Conservation (phyloP, 306 rosid genomes). For the Coriaria nepalensis region DNA sequence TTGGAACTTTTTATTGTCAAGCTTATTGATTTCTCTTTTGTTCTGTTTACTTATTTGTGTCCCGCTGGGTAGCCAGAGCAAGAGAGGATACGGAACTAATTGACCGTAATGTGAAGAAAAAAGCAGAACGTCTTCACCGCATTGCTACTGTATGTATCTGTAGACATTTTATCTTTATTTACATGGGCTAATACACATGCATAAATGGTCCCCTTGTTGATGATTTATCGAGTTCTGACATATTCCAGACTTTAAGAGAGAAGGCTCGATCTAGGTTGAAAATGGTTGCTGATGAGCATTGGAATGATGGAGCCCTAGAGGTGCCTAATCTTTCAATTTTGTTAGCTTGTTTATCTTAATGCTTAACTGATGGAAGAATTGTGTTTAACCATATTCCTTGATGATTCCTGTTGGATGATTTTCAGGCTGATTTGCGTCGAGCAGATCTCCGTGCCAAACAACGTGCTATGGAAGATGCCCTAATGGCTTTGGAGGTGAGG, state of each 20-base stretch:
- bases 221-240: conserved; percentile 4
- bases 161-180: conserved; percentile 10
- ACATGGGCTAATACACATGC: conserved; percentile 12
- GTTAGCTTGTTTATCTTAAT: conserved; percentile 8
- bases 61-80: conserved; percentile 62
- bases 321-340: conserved; percentile 23
- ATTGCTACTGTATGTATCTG: conserved; percentile 52
- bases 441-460: conserved; percentile 87
- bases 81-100: conserved; percentile 71
- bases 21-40: neutral
- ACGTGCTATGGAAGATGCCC: conserved; percentile 92
- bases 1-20: no score
- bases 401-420: conserved; percentile 16
- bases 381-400: conserved; percentile 6
- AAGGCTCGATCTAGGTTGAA: conserved; percentile 68
- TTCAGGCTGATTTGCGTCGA: conserved; percentile 82
- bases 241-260: conserved; percentile 58
- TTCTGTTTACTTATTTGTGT: conserved; percentile 10
- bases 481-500: conserved; percentile 84
- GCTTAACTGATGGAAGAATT: conserved; percentile 4
- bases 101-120: conserved; percentile 72
- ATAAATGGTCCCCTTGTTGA: conserved; percentile 8
- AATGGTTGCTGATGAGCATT: conserved; percentile 84
- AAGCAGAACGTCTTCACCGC: conserved; percentile 55
- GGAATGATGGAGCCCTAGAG: conserved; percentile 99